Conservation (phyloP, 805 yeast species). For the Yamadazyma paraphyllophila region DNA sequence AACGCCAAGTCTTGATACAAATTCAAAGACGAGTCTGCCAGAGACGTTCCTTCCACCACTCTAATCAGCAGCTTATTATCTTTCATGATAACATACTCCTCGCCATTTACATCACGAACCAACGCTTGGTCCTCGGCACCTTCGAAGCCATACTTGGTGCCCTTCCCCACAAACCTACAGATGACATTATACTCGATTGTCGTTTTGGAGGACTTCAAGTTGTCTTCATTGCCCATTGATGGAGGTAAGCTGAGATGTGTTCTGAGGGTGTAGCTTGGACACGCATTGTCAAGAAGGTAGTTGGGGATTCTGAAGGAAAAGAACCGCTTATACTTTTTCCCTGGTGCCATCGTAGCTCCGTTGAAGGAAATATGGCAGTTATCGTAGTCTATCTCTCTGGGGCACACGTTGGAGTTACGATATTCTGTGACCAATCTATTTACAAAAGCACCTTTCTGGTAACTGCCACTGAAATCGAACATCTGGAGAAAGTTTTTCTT, state of each 20-base stretch:
- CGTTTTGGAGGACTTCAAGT: constrained; percentile 27
- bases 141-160: constrained; percentile 28
- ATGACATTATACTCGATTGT: constrained; percentile 31
- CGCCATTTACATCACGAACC: constrained; percentile 33
- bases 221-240: constrained; percentile 30
- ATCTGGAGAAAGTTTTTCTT: constrained; percentile 40
- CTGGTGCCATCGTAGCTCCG: background rate
- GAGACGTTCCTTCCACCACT: constrained; percentile 8
- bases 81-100: constrained; percentile 39
- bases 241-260: constrained; percentile 38
- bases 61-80: constrained; percentile 16
- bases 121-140: constrained; percentile 16
- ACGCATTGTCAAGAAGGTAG: constrained; percentile 37
- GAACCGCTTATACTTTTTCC: constrained; percentile 30
- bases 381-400: constrained; percentile 6
- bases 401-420: constrained; percentile 7
- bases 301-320: constrained; percentile 42
- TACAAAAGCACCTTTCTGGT: constrained; percentile 35
- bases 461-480: constrained; percentile 53
- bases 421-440: constrained; percentile 30
- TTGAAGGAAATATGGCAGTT: constrained; percentile 5
- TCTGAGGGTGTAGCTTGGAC: constrained; percentile 27
- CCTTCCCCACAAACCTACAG: constrained; percentile 39
- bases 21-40: constrained; percentile 13
- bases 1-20: constrained; percentile 21